Base-by-base conservation (phyloP, 1,284 basidiomycete genomes). In the Taiwanofungus camphoratus region DNA sequence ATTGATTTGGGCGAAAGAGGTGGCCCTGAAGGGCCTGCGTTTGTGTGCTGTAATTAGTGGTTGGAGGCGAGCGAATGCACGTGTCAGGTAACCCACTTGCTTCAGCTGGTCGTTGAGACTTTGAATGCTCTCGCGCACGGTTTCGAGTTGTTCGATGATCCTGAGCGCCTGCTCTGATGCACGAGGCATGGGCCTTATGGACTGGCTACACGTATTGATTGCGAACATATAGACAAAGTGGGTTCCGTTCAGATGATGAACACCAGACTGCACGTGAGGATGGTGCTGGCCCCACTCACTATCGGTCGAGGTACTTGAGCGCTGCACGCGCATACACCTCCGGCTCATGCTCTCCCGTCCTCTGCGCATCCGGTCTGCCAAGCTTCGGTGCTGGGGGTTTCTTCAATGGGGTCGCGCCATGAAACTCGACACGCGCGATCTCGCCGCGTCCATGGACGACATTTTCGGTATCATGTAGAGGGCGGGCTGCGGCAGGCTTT, bases 261-360 rank as follows among this genome's bases (percentile, higher is more conserved):
- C n/a, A n/a, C n/a, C n/a, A n/a, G n/a, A n/a, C n/a, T n/a, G n/a
- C n/a, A n/a, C n/a, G n/a, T n/a, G n/a, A n/a, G n/a, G n/a, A n/a
- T n/a, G n/a, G n/a, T n/a, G n/a, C n/a, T n/a, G n/a, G n/a, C n/a
- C n/a, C n/a, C 12, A 69, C 81, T 58, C 54, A 85, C 82, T 84
- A 87, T 59, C 77, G 73, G 56, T 84, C 78, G 43, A 88, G 68
- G 52, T 82, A 86, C 61, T 80, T 85, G 49, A 85, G 55, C 0
- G 85, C 83, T 5, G 86, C 86, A 46, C 77, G 69, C 0, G 78
- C 82, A 59, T 86, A 87, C 5, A 84, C 70, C 59, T 87, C 83
- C 2, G 85, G 83, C 26, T 84, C 79, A 9, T 76, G 66, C 31
- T 80, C 74, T 35, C 67, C 69, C 5, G 64, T 57, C 41, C 64